Conservation (phyloP, 495 filamentous ascomycete genomes). For the Penicillium crystallinum region DNA sequence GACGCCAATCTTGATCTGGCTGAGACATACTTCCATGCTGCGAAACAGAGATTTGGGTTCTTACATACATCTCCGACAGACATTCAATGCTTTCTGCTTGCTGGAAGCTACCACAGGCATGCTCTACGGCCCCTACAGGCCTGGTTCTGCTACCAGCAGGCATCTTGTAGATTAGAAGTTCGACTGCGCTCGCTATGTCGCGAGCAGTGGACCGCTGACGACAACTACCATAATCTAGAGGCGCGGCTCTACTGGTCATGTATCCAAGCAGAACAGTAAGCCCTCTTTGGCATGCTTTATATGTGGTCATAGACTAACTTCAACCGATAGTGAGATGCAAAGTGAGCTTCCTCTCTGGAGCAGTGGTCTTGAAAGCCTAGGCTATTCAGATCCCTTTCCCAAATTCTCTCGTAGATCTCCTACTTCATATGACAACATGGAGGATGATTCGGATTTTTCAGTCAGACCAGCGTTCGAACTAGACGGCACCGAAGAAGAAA, state of each 20-base stretch:
- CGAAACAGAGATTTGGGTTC: conserved; percentile 23
- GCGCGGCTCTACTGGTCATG: conserved; percentile 27
- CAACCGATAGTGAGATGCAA: conserved; percentile 23
- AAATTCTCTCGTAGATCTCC: conserved; percentile 8
- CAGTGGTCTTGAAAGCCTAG: conserved; percentile 20
- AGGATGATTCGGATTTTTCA: conserved; percentile 1
- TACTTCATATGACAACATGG: conserved; percentile 14
- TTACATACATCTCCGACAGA: conserved; percentile 21
- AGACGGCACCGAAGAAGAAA: conserved; percentile 17
- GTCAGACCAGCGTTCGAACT: conserved; percentile 1
- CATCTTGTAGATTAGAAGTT: conserved; percentile 26
- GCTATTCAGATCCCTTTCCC: conserved; percentile 20
- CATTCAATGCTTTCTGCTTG: conserved; percentile 26
- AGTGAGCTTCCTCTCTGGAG: conserved; percentile 26
- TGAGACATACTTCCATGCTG: conserved; percentile 25
- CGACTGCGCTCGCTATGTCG: conserved; percentile 20
- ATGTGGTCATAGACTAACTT: background rate
- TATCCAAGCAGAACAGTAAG: conserved; percentile 26
- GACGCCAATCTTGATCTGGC: conserved; percentile 20
- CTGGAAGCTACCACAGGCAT: conserved; percentile 24
- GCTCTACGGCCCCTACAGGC: conserved; percentile 21
- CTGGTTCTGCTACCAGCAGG: conserved; percentile 28
- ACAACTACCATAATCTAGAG: conserved; percentile 24
- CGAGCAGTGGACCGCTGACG: conserved; percentile 22
- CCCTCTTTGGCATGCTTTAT: background rate